These are phyloP conservation scores for Herpotrichia juniperi DNA, from an alignment of 2,329 filamentous ascomycete genomes.

Conservation along the genomic window DNA sequence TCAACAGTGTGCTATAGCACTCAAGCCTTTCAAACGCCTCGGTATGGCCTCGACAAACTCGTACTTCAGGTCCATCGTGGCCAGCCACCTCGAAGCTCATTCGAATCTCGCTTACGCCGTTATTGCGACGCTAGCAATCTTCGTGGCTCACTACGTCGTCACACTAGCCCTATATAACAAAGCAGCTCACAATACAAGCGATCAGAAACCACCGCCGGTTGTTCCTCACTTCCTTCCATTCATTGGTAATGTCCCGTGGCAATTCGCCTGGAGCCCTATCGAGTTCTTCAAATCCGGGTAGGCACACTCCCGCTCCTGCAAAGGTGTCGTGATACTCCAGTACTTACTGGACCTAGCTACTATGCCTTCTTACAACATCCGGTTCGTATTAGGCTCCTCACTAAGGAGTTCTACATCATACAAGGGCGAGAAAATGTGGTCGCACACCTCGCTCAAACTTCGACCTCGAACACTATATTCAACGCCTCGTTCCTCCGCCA, in stretches of 20 bases:
- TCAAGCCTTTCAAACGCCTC: too few relatives aligned
- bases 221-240: conserved; percentile 11
- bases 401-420: conserved; percentile 10
- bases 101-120: too few relatives aligned
- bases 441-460: conserved; percentile 4
- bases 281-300: conserved; percentile 10
- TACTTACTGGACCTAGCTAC: conserved; percentile 1
- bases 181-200: too few relatives aligned
- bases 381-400: conserved; percentile 8
- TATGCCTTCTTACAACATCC: conserved; percentile 5
- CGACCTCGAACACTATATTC: conserved; percentile 15
- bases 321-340: neutral
- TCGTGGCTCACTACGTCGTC: too few relatives aligned
- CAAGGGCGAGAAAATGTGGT: conserved; percentile 6
- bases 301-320: neutral
- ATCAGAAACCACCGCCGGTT: conserved; percentile 5
- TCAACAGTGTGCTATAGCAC: too few relatives aligned
- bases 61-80: too few relatives aligned
- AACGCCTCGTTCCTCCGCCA: conserved; percentile 12
- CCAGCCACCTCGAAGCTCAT: too few relatives aligned
- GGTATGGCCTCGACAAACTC: too few relatives aligned
- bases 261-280: conserved; percentile 3
- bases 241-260: conserved; percentile 7
- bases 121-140: too few relatives aligned
- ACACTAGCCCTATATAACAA: too few relatives aligned